Conservation (phyloP, 176 grass and related monocot genomes). For the Rhynchospora pubera region DNA sequence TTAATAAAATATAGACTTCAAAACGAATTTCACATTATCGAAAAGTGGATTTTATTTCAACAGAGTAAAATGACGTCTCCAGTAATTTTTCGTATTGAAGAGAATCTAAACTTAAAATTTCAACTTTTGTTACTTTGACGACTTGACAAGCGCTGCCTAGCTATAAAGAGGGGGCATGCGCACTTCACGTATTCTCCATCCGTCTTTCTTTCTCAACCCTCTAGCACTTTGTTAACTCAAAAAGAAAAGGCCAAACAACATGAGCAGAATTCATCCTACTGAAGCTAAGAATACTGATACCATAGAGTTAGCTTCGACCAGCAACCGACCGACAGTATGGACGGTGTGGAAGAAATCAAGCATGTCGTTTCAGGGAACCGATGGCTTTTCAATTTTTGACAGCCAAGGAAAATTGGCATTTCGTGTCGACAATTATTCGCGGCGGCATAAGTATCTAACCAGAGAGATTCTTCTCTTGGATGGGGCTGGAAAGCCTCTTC, state of each 20-base stretch:
- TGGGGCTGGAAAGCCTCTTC: constrained; percentile 41
- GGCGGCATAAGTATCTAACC: constrained; percentile 43
- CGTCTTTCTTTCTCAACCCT: constrained; percentile 4
- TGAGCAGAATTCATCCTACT: constrained; percentile 51
- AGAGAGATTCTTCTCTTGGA: constrained; percentile 83
- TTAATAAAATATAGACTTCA: too few species aligned
- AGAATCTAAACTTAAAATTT: background rate
- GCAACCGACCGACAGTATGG: constrained; percentile 29
- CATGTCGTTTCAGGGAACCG: constrained; percentile 89
- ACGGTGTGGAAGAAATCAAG: constrained; percentile 98
- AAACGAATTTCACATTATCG: too few species aligned
- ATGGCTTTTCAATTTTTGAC: constrained; percentile 89
- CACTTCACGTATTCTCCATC: background rate
- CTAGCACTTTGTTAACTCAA: background rate
- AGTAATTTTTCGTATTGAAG: constrained; percentile 10
- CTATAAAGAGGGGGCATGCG: background rate
- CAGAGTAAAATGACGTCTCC: background rate
- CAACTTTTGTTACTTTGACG: constrained; percentile 2
- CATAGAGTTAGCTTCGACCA: background rate
- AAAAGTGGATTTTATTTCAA: background rate
- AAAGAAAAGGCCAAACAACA: constrained; percentile 11
- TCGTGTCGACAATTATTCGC: constrained; percentile 83
- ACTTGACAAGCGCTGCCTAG: background rate
- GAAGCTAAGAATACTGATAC: constrained; percentile 6
- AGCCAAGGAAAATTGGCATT: constrained; percentile 47